Evolutionary conservation across 2,329 filamentous ascomycete species (phyloP).

Genomic region (Talaromyces sp.): DNA sequence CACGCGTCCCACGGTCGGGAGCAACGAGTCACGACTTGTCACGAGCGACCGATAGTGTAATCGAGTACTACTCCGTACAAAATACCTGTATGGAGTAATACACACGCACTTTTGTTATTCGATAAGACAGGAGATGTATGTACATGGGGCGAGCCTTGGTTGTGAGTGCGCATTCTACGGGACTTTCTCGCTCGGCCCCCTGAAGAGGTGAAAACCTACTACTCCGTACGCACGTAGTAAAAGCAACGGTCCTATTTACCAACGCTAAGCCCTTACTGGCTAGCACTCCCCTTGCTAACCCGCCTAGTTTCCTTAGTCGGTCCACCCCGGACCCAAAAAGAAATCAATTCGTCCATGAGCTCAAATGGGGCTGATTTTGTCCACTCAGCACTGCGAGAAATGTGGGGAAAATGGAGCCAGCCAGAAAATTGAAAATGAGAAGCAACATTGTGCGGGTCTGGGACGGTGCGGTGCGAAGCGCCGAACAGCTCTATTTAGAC

Average conservation of each 20-base stretch:
- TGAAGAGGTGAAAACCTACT: not conserved
- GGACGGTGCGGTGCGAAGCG: conserved; percentile 18
- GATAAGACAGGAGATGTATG: not conserved
- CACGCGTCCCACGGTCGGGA: not conserved
- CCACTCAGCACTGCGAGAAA: not conserved
- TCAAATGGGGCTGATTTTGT: not conserved
- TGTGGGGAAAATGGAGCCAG: not conserved
- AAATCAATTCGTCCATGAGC: not conserved
- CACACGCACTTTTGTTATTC: not conserved
- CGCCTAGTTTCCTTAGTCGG: not conserved
- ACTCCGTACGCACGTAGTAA: no score
- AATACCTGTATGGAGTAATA: not conserved
- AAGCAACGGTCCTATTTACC: not conserved
- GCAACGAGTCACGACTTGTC: not conserved
- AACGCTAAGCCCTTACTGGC: not conserved
- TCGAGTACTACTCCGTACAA: no score
- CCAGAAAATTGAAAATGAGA: not conserved
- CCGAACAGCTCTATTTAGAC: not conserved
- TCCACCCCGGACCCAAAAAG: not conserved
- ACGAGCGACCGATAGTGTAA: not conserved
- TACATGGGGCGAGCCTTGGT: not conserved
- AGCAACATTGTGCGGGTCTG: conserved; percentile 3
- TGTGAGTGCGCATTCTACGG: not conserved
- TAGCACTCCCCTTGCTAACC: not conserved
- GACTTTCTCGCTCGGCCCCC: not conserved